Base-by-base conservation (phyloP, 2,329 filamentous ascomycete genomes). In the Chaetomium olivaceum region DNA sequence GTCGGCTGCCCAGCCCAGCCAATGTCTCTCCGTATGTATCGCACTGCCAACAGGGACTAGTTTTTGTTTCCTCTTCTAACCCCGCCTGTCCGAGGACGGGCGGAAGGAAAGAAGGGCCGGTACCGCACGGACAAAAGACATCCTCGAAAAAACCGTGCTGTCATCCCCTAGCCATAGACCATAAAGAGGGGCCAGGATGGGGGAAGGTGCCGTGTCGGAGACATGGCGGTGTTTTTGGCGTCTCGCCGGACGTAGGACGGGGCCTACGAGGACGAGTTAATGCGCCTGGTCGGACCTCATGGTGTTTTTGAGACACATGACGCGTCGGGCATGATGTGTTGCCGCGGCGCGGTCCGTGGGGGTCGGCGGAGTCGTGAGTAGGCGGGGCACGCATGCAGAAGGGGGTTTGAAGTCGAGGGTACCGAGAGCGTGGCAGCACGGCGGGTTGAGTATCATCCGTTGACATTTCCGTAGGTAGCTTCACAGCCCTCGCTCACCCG, bases 11-110 rank as follows among this genome's bases (percentile, higher is more conserved):
- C 54, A 39, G 71, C 64, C 73, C 71, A 19, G 66, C 68, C 69
- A 73, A 78, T 72, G 80, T 87, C 86, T 89, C 87, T 93, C 91
- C 83, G 89, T 92, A 75, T 89, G 91, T 67, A 76, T 82, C 85
- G 90, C 92, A 91, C 86, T 89, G 87, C 89, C 91, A 88, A 91
- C 90, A 77, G 83, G 89, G 92, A 96, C 89, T 88, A 81, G 91
- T 95, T 93, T 97, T 97, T 96, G 90, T 82, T 90, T 93, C 89
- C 91, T 89, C 90, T 88, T 87, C 87, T 48, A 46, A 74, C 76
- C 71, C 69, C 73, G 29, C 36, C 61, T 61, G 61, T 73, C 71
- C 68, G 55, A 59, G 25, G 36, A 62, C 72, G 29, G 63, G 62
- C 72, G 62, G 72, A 75, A 76, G 8, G 16, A 14, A 76, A 78